Evolutionary conservation across 2,329 filamentous ascomycete genomes (phyloP), one percentile per base, ranked within the genome.

Genomic region (Xylariaceae sp.): DNA sequence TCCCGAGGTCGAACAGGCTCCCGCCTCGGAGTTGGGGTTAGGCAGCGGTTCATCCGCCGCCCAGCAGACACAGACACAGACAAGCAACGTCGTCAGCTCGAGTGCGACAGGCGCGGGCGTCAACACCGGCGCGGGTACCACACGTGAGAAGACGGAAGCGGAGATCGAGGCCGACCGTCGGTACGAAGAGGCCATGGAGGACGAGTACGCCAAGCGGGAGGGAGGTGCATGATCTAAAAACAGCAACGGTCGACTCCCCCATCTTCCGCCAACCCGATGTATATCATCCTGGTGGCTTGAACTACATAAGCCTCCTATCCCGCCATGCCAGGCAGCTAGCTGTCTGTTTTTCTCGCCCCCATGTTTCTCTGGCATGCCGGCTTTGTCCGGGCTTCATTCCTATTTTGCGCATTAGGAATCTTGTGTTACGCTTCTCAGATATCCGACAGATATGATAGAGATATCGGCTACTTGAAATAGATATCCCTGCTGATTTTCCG

Each of bases 121-220:
- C n/a, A 60, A 73, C 51, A 71, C 67, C 0, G 70, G 69, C n/a
- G 69, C 69, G 0, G 70, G 68, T 2, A 60, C 55, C 4, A 69
- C 66, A 9, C 53, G 69, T 40, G 57, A 63, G 27, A 73, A 73
- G 63, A 73, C 70, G 1, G 66, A 67, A 33, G 68, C 59, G 3
- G 70, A 74, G 56, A 46, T 64, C 40, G 68, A 71, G 48, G 71
- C 71, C 2, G 71, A 75, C 47, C 54, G 64, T 16, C 40, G 64
- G 28, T 75, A 75, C 36, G 70, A 74, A 43, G 71, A 74, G 56
- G 56, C 61, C 3, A 74, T 75, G 54, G 71, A 75, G 61, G 71
- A 75, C 30, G 71, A 74, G 56, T 75, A 74, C 46, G 71, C 71
- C 31, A 75, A 73, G 63, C 57, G 70, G 26, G 71, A 74, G 36